A percentile compares a stretch with the other conserved stretches of the same genome.
Conservation (phyloP, 108 stramenopile species). For the Nitzschia palea region DNA sequence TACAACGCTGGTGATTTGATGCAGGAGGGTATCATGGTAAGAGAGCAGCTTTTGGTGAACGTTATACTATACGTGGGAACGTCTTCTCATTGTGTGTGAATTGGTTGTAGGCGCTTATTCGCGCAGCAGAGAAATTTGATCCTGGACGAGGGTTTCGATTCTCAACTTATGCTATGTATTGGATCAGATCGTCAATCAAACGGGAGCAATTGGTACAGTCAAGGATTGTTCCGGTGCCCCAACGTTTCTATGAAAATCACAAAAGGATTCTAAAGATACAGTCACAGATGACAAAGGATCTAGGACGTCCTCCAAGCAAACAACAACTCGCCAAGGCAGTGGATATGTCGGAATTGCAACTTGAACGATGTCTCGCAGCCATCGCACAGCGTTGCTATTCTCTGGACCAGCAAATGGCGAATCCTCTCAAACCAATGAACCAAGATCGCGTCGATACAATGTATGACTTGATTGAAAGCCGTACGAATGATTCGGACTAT, state of each 20-base stretch:
- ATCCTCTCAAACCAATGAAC: slow-evolving; percentile 49
- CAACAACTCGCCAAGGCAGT: slow-evolving; percentile 55
- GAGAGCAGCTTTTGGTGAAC: too few species aligned
- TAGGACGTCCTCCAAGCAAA: slow-evolving; percentile 62
- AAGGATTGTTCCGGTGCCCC: slow-evolving; percentile 66
- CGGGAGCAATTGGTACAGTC: slow-evolving; percentile 77
- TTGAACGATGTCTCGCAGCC: slow-evolving; percentile 68
- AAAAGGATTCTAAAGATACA: slow-evolving; percentile 56
- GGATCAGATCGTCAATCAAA: slow-evolving; percentile 93
- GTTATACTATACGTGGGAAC: slow-evolving; percentile 19
- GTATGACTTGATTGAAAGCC: slow-evolving; percentile 55
- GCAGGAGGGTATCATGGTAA: slow-evolving; percentile 87
- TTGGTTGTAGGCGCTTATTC: slow-evolving; percentile 74
- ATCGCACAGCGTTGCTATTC: slow-evolving; percentile 70
- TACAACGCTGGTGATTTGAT: slow-evolving; percentile 90
- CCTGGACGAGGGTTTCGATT: slow-evolving; percentile 91
- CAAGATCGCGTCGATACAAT: slow-evolving; percentile 42
- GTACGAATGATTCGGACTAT: slow-evolving; percentile 53
- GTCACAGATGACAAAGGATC: slow-evolving; percentile 33
- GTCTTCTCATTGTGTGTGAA: neutral
- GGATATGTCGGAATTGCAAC: slow-evolving; percentile 61
- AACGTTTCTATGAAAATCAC: slow-evolving; percentile 78
- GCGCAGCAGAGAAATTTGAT: slow-evolving; percentile 96
- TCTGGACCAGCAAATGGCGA: slow-evolving; percentile 62
- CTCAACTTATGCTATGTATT: slow-evolving; percentile 97